Evolutionary conservation across 2,329 filamentous ascomycete species (phyloP).

Genomic region (Hymenoscyphus linearis): DNA sequence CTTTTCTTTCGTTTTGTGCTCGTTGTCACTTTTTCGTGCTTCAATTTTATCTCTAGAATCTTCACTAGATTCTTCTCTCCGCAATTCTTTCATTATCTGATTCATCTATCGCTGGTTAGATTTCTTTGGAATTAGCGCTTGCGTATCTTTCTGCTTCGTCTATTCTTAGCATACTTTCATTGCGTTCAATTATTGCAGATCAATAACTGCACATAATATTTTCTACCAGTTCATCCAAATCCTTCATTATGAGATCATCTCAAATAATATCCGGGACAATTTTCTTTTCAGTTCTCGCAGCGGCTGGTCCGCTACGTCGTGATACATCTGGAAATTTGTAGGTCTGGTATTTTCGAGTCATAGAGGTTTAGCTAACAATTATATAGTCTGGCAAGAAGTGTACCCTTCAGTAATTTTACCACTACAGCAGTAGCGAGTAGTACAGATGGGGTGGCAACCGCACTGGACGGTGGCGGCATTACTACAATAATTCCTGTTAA

Average conservation of each 20-base stretch:
- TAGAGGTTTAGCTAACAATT: constrained; percentile 1
- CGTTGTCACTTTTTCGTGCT: constrained; percentile 4
- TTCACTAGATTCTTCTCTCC: background rate
- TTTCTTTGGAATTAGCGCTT: background rate
- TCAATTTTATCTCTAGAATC: background rate
- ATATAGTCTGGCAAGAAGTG: background rate
- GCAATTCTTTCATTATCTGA: background rate
- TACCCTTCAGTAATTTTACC: background rate
- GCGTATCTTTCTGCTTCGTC: background rate
- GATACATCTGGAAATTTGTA: constrained; percentile 15
- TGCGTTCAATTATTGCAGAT: constrained; percentile 1
- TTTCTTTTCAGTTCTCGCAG: constrained; percentile 14
- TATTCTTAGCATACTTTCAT: background rate
- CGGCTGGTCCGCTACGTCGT: constrained; percentile 22
- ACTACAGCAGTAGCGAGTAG: background rate
- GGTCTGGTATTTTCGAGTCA: constrained; percentile 1
- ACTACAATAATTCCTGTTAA: background rate
- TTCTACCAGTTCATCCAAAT: background rate
- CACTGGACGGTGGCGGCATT: background rate
- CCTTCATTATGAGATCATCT: constrained; percentile 17
- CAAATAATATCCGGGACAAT: constrained; percentile 13
- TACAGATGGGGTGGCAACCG: background rate
- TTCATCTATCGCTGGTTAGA: background rate
- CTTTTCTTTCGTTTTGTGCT: constrained; percentile 10
- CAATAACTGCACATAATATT: background rate